Base-by-base conservation (phyloP, 2,329 filamentous ascomycete genomes). In the Paradendryphiella salina region DNA sequence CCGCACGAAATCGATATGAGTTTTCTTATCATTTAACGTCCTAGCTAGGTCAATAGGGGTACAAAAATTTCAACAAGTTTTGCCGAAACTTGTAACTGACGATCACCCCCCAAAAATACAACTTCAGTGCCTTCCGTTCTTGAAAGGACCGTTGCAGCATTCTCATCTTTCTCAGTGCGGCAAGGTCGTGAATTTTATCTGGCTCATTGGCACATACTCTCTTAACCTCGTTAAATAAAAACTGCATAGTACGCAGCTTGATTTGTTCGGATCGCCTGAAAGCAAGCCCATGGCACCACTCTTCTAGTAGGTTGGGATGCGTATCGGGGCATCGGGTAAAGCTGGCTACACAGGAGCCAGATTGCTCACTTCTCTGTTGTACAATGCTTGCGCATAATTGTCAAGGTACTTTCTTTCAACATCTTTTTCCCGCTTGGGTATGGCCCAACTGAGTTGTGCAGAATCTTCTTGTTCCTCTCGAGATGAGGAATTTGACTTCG, bases 151-250 rank as follows among this genome's bases (percentile, higher is more conserved):
- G 50, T 14, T 9, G 49, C 45, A 33, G 32, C 4, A 18, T 50
- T 38, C 3, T 43, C 17, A 11, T 34, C 34, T 18, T 8, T 5
- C 37, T 21, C 4, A 57, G 46, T 26, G 18, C 31, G 13, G 15
- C 17, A 14, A 20, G 3, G 8, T 20, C 28, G 17, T 53, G 29
- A 5, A 10, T n/a, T 11, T 26, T 6, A 5, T 32, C 34, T 8
- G 35, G 20, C 2, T 29, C 17, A 13, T 1, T 10, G 2, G 11
- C 18, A n/a, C 50, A 49, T 9, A n/a, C 17, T 6, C 11, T 37
- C 26, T 56, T 56, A 14, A 58, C 54, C 1, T 28, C 11, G n/a
- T 52, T 47, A 21, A 45, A 57, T n/a, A n/a, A 2, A 59, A 18
- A 6, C 15, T 21, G 13, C 48, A 39, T 8, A 57, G 42, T 18